Evolutionary conservation across 2,329 filamentous ascomycete species (phyloP), one percentile per base, ranked within the genome.

Genomic region (Didymella glomerata): DNA sequence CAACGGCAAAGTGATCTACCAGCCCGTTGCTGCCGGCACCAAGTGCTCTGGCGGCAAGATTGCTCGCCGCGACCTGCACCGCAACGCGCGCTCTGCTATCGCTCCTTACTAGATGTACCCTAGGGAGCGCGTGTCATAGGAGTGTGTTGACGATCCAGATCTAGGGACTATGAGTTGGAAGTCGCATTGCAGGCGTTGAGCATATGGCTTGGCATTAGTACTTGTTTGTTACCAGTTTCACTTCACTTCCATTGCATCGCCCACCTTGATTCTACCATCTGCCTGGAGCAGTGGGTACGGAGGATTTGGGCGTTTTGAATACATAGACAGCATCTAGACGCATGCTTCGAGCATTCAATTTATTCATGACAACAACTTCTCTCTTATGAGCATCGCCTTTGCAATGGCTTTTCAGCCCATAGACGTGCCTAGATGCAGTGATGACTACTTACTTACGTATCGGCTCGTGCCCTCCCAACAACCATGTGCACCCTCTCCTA

Each of bases 21-120:
- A 79, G 64, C 38, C 68, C 25, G 78, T 82, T 3, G 79, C 81
- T 20, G 57, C 69, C 1, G 81, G 80, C 3, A 82, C 80, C 0
- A 73, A 71, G 36, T 82, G 81, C 66, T 44, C 62, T 13, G 67
- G 75, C 48, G 79, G 78, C 11, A 58, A 67, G 48, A 79, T 82
- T 50, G 58, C 58, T 14, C 71, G 68, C 54, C 70, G 71, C n/a
- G 62, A 64, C 3, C 74, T 66, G 25, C 68, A 69, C 52, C 69
- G 68, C 45, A 52, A 49, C 36, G 63, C 64, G 55, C 69, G 69
- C 42, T 51, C 51, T 40, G 48, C 53, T 36, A 36, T 61, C 22
- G 52, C 54, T 22, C 36, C 45, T 28, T 45, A 54, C 46, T 61
- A 54, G 45, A 22, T 14, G 11, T 13, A 25, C 9, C 9, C 47